phyloP scores from a whole-genome alignment of 129 eudicot species.

The Flaveria sonorensis region DNA sequence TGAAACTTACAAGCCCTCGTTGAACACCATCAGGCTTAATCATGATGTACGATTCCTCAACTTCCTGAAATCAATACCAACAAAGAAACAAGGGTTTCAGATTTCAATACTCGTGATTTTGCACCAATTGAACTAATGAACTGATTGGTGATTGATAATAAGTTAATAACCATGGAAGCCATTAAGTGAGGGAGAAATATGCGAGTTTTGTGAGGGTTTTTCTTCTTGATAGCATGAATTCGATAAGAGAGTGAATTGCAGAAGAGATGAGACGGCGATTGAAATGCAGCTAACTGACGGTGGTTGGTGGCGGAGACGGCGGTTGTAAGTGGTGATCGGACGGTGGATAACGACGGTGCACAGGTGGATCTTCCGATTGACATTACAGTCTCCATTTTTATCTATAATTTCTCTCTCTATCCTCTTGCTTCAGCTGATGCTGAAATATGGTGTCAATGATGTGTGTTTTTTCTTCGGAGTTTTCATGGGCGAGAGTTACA shows the following conservation, averaged over 20 bases:
- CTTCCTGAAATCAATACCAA: constrained; percentile 41
- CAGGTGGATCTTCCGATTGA: constrained; percentile 37
- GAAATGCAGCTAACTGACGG: constrained; percentile 68
- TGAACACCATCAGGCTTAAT: constrained; percentile 99
- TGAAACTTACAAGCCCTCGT: constrained; percentile 77
- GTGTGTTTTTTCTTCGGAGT: background rate
- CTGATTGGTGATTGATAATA: background rate
- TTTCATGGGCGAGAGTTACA: constrained; percentile 5
- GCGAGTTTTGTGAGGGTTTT: constrained; percentile 39
- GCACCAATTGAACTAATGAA: constrained; percentile 1
- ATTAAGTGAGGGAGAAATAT: constrained; percentile 80
- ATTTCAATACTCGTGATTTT: background rate
- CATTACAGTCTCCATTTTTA: constrained; percentile 43
- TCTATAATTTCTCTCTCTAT: background rate
- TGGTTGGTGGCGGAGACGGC: constrained; percentile 39
- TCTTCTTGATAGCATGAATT: constrained; percentile 37
- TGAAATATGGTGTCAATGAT: background rate
- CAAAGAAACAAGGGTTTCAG: constrained; percentile 6
- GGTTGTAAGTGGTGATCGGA: constrained; percentile 38
- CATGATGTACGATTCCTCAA: constrained; percentile 91
- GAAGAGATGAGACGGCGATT: constrained; percentile 52
- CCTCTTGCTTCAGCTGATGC: constrained; percentile 15
- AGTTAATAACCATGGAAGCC: constrained; percentile 55
- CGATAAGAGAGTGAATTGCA: constrained; percentile 37
- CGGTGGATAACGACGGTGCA: constrained; percentile 30